Percentiles rank a stretch among this genome's conserved stretches.
Conservation (phyloP, 331 rosid genomes). For the Dryas integrifolia region DNA sequence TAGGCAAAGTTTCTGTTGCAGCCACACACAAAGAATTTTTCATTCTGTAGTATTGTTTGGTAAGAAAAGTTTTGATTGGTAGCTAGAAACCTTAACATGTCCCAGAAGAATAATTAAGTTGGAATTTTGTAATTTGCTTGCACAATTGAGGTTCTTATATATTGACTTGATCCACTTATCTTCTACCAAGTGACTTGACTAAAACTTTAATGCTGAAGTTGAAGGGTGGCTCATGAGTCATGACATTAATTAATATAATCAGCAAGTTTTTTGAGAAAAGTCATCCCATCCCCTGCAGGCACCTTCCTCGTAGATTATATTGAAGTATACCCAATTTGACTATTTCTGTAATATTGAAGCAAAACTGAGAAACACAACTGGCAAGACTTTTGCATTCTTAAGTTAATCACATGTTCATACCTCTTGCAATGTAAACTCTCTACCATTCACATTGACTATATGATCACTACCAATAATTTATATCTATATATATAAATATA, state of each 20-base stretch:
- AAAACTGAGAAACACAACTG: background rate
- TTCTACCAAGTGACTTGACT: conserved; percentile 11
- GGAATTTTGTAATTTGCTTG: background rate
- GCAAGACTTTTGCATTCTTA: background rate
- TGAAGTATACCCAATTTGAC: background rate
- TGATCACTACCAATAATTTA: background rate
- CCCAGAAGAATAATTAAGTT: background rate
- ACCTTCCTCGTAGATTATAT: background rate
- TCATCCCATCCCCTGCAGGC: background rate
- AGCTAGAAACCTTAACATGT: background rate
- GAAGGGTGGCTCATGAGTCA: background rate
- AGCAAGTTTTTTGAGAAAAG: background rate
- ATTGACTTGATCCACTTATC: background rate
- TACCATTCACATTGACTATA: background rate
- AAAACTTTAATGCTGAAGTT: background rate
- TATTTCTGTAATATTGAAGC: background rate
- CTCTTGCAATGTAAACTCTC: background rate
- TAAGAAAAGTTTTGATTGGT: no score
- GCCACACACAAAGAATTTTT: no score
- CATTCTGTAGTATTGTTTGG: no score
- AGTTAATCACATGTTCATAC: background rate
- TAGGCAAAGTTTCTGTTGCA: no score
- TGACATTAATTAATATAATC: background rate
- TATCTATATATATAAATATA: background rate
- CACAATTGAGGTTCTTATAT: no score